These are phyloP conservation scores for Abortiporus biennis DNA, from an alignment of 1,284 basidiomycete species.

Conservation along the genomic window DNA sequence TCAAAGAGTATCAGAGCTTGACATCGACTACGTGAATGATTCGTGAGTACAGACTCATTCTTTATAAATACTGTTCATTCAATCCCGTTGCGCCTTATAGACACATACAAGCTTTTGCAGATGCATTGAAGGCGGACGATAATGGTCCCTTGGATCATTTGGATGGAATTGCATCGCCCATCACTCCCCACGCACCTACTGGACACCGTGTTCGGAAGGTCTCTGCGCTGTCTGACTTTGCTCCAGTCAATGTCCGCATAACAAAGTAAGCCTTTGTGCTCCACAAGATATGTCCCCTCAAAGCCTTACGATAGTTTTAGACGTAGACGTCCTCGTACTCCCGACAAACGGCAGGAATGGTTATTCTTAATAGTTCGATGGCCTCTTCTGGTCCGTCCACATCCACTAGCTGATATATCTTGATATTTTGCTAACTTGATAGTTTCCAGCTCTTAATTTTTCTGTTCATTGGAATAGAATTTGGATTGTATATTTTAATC, in stretches of 20 bases:
- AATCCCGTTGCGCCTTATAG: constrained; percentile 28
- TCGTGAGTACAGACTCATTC: constrained; percentile 39
- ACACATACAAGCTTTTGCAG: constrained; percentile 66
- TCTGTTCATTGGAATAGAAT: constrained; percentile 80
- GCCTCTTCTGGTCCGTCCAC: constrained; percentile 75
- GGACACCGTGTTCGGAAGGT: constrained; percentile 62
- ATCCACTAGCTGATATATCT: neutral
- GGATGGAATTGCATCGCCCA: constrained; percentile 29
- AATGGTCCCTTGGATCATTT: constrained; percentile 27
- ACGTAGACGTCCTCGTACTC: constrained; percentile 40
- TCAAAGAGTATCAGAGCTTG: neutral
- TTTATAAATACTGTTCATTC: neutral
- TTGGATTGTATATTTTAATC: constrained; percentile 81
- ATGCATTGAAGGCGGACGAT: constrained; percentile 61
- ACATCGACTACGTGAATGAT: constrained; percentile 61
- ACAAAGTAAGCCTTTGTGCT: constrained; percentile 42
- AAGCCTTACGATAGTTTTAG: too few species aligned
- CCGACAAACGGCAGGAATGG: constrained; percentile 62
- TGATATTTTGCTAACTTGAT: neutral
- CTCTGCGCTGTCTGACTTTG: constrained; percentile 88
- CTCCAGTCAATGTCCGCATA: constrained; percentile 82
- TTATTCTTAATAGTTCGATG: constrained; percentile 80
- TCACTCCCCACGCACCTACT: constrained; percentile 25
- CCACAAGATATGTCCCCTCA: too few species aligned
- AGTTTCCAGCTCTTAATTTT: constrained; percentile 68